Percentiles rank a stretch among this genome's conserved stretches.
Conservation (phyloP, 2,329 filamentous ascomycete genomes). For the Westerdykella aurantiaca region DNA sequence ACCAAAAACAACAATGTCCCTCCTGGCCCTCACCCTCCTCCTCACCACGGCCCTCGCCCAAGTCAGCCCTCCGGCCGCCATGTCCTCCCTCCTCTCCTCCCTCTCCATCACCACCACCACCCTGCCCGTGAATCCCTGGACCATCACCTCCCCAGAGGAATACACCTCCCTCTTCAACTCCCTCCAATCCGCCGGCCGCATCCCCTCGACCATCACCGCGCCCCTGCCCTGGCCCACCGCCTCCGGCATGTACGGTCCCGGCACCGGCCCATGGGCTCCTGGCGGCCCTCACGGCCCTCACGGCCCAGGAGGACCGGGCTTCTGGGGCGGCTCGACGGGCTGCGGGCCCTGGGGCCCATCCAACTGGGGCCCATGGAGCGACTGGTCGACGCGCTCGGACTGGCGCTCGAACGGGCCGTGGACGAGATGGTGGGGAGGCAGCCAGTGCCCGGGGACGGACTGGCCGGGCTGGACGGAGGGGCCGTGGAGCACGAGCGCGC, state of each 20-base stretch:
- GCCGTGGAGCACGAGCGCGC: constrained; percentile 30
- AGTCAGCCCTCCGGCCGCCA: not conserved
- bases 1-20: not conserved
- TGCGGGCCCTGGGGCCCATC: constrained; percentile 23
- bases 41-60: not conserved
- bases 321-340: constrained; percentile 13
- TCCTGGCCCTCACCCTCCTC: not conserved
- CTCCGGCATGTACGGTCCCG: constrained; percentile 2
- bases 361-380: constrained; percentile 24
- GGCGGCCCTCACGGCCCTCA: constrained; percentile 1
- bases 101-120: not conserved
- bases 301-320: not conserved
- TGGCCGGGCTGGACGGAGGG: constrained; percentile 37
- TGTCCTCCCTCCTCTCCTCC: not conserved
- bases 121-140: too few relatives aligned
- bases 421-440: constrained; percentile 34
- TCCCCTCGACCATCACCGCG: constrained; percentile 5
- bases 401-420: constrained; percentile 25
- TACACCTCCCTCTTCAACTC: constrained; percentile 4
- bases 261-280: constrained; percentile 10
- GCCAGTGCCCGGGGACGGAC: constrained; percentile 25
- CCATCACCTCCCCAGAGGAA: too few relatives aligned
- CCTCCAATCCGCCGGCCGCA: constrained; percentile 3
- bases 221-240: not conserved
- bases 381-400: constrained; percentile 22